These are phyloP conservation scores for Excoecaria agallocha DNA, from an alignment of 345 rosid genomes.

Conservation along the genomic window DNA sequence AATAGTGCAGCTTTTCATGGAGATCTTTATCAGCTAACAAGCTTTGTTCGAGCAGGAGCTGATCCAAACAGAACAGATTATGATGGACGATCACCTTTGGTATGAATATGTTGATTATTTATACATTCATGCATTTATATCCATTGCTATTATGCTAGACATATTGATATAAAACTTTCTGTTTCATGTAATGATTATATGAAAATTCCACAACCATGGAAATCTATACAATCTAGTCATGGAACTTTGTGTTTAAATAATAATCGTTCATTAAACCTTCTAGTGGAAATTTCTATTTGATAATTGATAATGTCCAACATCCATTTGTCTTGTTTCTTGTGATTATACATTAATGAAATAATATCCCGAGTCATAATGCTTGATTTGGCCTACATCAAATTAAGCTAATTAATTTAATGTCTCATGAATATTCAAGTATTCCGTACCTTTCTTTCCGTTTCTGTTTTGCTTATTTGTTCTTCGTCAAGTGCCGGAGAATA, in stretches of 20 bases:
- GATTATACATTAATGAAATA: neutral
- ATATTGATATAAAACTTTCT: neutral
- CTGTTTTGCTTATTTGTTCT: neutral
- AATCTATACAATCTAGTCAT: too few relatives aligned
- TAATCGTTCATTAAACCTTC: too few relatives aligned
- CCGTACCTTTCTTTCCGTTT: neutral
- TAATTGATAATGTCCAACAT: too few relatives aligned
- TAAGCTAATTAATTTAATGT: neutral
- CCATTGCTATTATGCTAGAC: neutral
- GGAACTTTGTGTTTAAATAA: too few relatives aligned
- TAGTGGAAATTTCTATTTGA: too few relatives aligned
- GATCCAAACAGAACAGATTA: conserved; percentile 87
- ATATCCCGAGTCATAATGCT: neutral
- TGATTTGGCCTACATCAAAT: too few relatives aligned
- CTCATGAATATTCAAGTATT: neutral
- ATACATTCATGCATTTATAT: neutral
- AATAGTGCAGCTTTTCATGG: conserved; percentile 86
- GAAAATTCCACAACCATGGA: too few relatives aligned
- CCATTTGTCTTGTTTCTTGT: neutral
- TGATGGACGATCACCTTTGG: conserved; percentile 93
- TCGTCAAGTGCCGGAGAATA: neutral
- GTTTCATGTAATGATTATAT: too few relatives aligned
- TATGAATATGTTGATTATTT: conserved; percentile 24
- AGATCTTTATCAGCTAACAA: conserved; percentile 70
- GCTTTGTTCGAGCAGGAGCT: conserved; percentile 78